These are phyloP conservation scores for Lepidium aucheri DNA, from an alignment of 345 rosid genomes.

Conservation along the genomic window DNA sequence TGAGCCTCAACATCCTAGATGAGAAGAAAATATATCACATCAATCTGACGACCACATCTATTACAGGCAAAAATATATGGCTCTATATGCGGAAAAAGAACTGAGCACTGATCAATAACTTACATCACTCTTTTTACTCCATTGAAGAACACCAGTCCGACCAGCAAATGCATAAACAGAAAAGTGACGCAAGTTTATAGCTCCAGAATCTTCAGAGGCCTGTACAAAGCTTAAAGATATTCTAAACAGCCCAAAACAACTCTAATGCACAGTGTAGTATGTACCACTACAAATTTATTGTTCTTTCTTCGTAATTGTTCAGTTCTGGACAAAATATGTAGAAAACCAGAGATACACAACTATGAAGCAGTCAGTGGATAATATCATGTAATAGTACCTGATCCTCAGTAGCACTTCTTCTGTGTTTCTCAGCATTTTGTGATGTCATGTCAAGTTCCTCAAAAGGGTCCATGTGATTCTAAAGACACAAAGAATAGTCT, in stretches of 20 bases:
- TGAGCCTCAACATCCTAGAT: slow-evolving; percentile 66
- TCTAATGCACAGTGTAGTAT: background rate
- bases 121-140: slow-evolving; percentile 96
- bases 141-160: slow-evolving; percentile 55
- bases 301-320: background rate
- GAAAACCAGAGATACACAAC: background rate
- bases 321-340: background rate
- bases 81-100: background rate
- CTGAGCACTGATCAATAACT: background rate
- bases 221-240: slow-evolving; percentile 24
- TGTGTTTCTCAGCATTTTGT: slow-evolving; percentile 66
- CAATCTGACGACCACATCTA: background rate
- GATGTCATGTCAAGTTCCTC: slow-evolving; percentile 75
- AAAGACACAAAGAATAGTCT: slow-evolving; percentile 3
- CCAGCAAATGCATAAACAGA: slow-evolving; percentile 91
- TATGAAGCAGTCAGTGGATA: slow-evolving; percentile 3
- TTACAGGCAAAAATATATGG: background rate
- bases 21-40: slow-evolving; percentile 14
- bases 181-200: slow-evolving; percentile 73
- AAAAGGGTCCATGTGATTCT: slow-evolving; percentile 80
- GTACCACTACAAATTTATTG: background rate
- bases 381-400: slow-evolving; percentile 44
- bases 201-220: slow-evolving; percentile 75
- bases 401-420: slow-evolving; percentile 85
- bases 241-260: slow-evolving; percentile 11